Base-by-base conservation (phyloP, 306 rosid species). In the Oemleria cerasiformis region DNA sequence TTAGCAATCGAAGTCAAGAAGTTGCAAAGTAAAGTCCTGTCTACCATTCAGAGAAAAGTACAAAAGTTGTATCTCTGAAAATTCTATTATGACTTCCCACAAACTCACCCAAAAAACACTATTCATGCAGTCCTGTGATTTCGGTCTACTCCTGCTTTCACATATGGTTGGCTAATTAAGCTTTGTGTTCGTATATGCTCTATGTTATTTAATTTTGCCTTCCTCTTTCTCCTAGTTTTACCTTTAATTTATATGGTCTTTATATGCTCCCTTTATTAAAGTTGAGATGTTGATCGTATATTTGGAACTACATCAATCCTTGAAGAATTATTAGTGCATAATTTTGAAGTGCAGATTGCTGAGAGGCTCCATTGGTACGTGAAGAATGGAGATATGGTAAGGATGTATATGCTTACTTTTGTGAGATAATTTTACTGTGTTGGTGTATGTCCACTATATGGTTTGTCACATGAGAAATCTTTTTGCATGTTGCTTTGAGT, bases 341-440 rank as follows among this genome's bases (percentile, higher is more conserved):
- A 42, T 60, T 80, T 74, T 73, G 49, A 23, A 76, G 14, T 84
- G 86, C 96, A 94, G 99, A 89, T 94, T 79, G 91, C 86, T 67
- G 86, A 86, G 68, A 91, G 74, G 81, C 90, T 91, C 60, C 96
- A 86, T 64, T 86, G 91, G 82, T 91, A 91, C 75, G 86, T 75
- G 65, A 79, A 85, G 79, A 77, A 78, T 76, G 95, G 83, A 57
- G 96, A 94, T 81, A 91, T 64, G 77, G 99, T 91, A 85, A 77
- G 90, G 63, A 39, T 73, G 75, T 34, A 9, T 47, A 9, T 73
- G 38, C 53, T 21, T 25, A 4, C 45, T 0, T 51, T 25, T 13
- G 19, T 21, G n/a, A 38, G 2, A 7, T 78, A 7, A 9, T 53
- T n/a, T n/a, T 38, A 68, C 19, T 68, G 12, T 44, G 38, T 30